A percentile compares a stretch with the other conserved stretches of the same genome.
These are phyloP conservation scores for Knufia fluminis DNA, from an alignment of 2,329 filamentous ascomycete genomes.

Conservation along the genomic window DNA sequence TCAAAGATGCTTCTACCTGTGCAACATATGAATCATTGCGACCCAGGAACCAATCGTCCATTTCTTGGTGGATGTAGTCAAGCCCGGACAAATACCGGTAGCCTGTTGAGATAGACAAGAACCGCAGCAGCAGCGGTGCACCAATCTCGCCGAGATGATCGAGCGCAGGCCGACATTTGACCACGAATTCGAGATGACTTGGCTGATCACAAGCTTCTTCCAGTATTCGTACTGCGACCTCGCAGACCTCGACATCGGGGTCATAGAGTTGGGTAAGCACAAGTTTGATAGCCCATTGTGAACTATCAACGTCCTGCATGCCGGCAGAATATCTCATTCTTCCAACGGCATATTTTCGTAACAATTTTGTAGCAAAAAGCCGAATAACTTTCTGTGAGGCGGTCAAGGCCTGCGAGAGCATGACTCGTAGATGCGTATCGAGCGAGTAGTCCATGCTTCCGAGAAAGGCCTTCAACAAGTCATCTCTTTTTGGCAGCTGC, in stretches of 20 bases:
- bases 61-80: conserved; percentile 98
- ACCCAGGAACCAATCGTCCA: conserved; percentile 99
- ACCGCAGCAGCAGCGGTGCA: conserved; percentile 80
- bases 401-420: conserved; percentile 88
- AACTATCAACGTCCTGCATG: conserved; percentile 47
- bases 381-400: conserved; percentile 83
- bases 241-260: conserved; percentile 91
- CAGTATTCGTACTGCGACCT: conserved; percentile 90
- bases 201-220: conserved; percentile 96
- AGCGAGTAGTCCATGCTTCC: conserved; percentile 87
- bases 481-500: conserved; percentile 79
- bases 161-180: conserved; percentile 86
- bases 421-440: conserved; percentile 79
- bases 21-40: conserved; percentile 94
- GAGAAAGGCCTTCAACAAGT: conserved; percentile 79
- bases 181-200: conserved; percentile 85
- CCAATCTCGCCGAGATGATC: conserved; percentile 96
- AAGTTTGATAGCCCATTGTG: conserved; percentile 91
- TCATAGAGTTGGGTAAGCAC: conserved; percentile 98
- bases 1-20: conserved; percentile 90
- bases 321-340: conserved; percentile 36
- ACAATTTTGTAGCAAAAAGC: conserved; percentile 76
- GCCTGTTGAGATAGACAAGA: conserved; percentile 89
- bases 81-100: conserved; percentile 95
- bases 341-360: conserved; percentile 74